Evolutionary conservation across 148 eudicot genomes (phyloP), one percentile per base, ranked within the genome.

Genomic region (Dysphania ambrosioides): DNA sequence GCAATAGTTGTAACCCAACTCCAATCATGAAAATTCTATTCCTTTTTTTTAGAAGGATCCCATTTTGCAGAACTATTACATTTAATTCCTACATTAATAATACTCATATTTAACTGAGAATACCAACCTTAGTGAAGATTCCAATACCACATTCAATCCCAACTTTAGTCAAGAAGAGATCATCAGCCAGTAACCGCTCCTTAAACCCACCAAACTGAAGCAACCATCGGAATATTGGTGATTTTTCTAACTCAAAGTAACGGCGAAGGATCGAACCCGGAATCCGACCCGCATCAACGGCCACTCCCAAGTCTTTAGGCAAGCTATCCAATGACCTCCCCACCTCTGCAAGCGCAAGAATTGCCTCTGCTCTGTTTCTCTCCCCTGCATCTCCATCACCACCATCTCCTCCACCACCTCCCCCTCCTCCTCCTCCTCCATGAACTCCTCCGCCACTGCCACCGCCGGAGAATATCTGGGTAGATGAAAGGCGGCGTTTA

Each of bases 101-200:
- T 47, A 2, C 8, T 27, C 18, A 9, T 15, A 9, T 24, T 1
- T 35, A 18, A 29, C 24, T 27, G 26, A 67, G 31, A 67, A 67
- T 67, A 69, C 57, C 68, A 74, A 89, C 97, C 97, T 93, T 93
- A 40, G 97, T 93, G 73, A 93, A 93, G 73, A 90, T 86, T 18
- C 97, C 97, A 79, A 93, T 91, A 41, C 97, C 97, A 76, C 97
- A 93, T 69, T 93, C 97, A 23, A 91, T 91, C 4, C 79, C 93
- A 72, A 89, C 93, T 79, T 91, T 91, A 36, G 93, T 65, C 82
- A 91, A 81, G 84, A 91, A 91, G 18, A 91, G 90, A 82, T 91
- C 97, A 75, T 91, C 97, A n/a, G 97, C 97, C 7, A 91, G 91
- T 77, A 91, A 82, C 66, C 97, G 69, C 62, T 91, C 97, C 71